Base-by-base conservation (phyloP, 78 protist genomes). In the Chrysochromulina tobinii region DNA sequence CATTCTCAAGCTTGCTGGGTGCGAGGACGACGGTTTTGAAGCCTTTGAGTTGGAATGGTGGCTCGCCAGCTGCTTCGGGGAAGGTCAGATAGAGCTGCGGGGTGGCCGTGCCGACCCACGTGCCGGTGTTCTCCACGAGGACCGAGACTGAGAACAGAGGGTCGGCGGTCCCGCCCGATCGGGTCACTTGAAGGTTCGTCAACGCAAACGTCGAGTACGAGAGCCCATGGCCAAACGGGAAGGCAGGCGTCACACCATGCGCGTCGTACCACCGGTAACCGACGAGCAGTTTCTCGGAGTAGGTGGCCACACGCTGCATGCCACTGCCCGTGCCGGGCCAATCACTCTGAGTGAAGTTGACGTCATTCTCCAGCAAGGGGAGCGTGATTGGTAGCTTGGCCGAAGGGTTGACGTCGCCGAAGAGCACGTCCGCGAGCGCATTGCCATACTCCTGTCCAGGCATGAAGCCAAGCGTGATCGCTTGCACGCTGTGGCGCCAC, bases 221-320 rank as follows among this genome's bases (percentile, higher is more conserved):
- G 64, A 95, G 73, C 15, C 96, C 96, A 25, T 95, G 95, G 15
- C 96, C 96, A 25, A 95, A 95, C 12, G 96, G 89, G 81, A 93
- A 95, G 81, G 92, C 90, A 2, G 95, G 95, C 64, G 17, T 2
- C 25, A 67, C 79, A 48, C 51, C 50, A 53, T 75, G n/a, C 50
- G 83, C 93, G 21, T 93, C 83, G 83, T 95, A 95, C 73, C 58
- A 87, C 18, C 87, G 69, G 93, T 95, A 95, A 5, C 96, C 96
- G 59, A 93, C 94, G n/a, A 59, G 57, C 15, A 95, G 92, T 61
- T 27, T 25, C 86, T 95, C 96, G 68, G 84, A n/a, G 83, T 94
- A 95, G 11, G 3, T 0, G 25, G 38, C 84, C 20, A 51, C 50
- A 59, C 48, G 25, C 53, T 90, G 21, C 72, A 1, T 11, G n/a